Evolutionary conservation across 495 filamentous ascomycete species (phyloP).

Genomic region (Halenospora varia): DNA sequence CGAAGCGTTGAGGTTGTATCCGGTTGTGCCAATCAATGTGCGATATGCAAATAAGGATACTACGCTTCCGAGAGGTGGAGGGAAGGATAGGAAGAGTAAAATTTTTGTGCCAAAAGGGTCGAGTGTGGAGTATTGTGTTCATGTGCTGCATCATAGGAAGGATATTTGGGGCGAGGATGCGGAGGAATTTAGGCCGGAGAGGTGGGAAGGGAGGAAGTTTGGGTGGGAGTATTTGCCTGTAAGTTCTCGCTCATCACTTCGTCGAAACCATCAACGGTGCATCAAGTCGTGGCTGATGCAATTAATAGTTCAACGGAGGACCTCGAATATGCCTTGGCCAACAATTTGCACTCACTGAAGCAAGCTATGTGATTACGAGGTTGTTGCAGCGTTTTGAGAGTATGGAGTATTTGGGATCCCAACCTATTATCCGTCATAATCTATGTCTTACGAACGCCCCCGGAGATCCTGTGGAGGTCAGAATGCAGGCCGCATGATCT

Average conservation of each 20-base stretch:
- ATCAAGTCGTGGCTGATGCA: not conserved
- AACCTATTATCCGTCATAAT: not conserved
- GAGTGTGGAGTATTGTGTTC: conserved; percentile 29
- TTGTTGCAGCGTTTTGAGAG: conserved; percentile 65
- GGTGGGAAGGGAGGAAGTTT: conserved; percentile 31
- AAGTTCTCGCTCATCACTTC: not conserved
- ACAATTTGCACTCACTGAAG: conserved; percentile 75
- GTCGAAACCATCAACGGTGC: not conserved
- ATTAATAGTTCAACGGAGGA: conserved; percentile 45
- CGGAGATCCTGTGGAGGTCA: not conserved
- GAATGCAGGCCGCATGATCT: conserved; percentile 1
- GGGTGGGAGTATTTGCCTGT: conserved; percentile 20
- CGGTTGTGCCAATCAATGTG: conserved; percentile 51
- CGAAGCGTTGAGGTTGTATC: conserved; percentile 26
- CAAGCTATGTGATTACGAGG: conserved; percentile 62
- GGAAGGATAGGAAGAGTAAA: conserved; percentile 41
- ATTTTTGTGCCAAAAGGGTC: conserved; percentile 40
- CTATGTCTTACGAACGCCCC: not conserved
- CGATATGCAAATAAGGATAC: conserved; percentile 38
- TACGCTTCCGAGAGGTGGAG: conserved; percentile 48
- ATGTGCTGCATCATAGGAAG: conserved; percentile 34
- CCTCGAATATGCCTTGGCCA: conserved; percentile 71
- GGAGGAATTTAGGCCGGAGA: conserved; percentile 32
- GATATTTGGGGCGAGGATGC: conserved; percentile 35
- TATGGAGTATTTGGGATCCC: conserved; percentile 36